Evolutionary conservation across 2,329 filamentous ascomycete species (phyloP), one percentile per base, ranked within the genome.

Genomic region (Cordyceps tenuipes): DNA sequence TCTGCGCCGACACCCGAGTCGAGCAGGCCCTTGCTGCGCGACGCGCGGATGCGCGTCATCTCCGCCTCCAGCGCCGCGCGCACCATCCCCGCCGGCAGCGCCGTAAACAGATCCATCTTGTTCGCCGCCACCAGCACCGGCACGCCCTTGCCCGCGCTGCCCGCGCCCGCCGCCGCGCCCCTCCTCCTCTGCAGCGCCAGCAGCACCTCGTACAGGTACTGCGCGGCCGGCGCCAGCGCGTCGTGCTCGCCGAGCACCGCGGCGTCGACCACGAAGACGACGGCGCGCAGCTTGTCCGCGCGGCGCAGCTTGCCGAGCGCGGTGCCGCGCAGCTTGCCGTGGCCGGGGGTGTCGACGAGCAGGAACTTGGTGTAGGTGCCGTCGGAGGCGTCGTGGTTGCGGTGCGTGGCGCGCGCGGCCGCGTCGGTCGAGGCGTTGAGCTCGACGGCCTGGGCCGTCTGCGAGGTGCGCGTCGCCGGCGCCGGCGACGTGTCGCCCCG

Each of bases 31-130:
- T 89, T 93, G 66, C 87, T 89, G 70, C 85, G 86, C 46, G 89
- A 89, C 61, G 80, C 79, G 52, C 93, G 83, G 57, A 97, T 88
- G 54, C 88, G 84, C 29, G 86, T 84, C 62, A 97, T 84, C 72
- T 97, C 93, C 13, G 81, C 78, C 75, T 97, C 92, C 15, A 99
- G 78, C 64, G 82, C 84, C 57, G 80, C 80, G 72, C 84, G 87
- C 62, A 97, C 89, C 36, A 95, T 78, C 6, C 82, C 81, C 0
- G 89, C 83, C 0, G 94, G 94, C 56, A 97, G 76, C 8, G 93
- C 91, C 0, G 94, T 97, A 71, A 99, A 99, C 1, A 99, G 80
- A 72, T 99, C 94, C 70, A 91, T 82, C 80, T 99, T 99, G 75
- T 97, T 99, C 58, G 91, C 92, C 1, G 91, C 92, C 39, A 99